A percentile compares a stretch with the other conserved stretches of the same genome.
Conservation (phyloP, 768 basidiomycete genomes). For the Calocera cornea region DNA sequence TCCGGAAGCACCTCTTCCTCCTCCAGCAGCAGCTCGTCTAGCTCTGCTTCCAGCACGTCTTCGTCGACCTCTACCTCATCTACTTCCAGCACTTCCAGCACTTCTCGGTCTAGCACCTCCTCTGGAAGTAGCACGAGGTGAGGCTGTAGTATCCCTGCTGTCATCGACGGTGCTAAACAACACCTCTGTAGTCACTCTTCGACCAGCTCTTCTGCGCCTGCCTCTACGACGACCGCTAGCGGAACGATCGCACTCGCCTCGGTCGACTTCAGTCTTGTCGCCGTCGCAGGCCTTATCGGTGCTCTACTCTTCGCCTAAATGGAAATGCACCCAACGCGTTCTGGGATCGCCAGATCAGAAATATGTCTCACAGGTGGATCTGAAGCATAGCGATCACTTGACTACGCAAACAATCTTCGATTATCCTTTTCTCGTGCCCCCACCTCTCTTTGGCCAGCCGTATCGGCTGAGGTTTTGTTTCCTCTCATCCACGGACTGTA, state of each 20-base stretch:
- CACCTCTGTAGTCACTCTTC: background rate
- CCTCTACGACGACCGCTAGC: background rate
- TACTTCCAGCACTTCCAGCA: slow-evolving; percentile 15
- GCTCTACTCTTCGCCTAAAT: background rate
- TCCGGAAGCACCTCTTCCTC: slow-evolving; percentile 7
- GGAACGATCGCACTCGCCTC: background rate
- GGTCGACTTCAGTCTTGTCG: background rate
- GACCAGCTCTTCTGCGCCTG: background rate
- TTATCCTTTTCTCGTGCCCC: background rate
- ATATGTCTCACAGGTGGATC: too few relatives aligned
- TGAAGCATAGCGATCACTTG: background rate
- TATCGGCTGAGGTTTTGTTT: background rate
- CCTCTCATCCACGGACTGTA: background rate
- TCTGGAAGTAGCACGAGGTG: background rate
- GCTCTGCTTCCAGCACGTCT: slow-evolving; percentile 12
- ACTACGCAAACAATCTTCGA: background rate
- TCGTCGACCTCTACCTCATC: slow-evolving; percentile 14
- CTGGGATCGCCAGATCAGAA: background rate
- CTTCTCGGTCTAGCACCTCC: slow-evolving; percentile 14
- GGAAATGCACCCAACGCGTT: background rate
- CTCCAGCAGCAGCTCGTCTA: slow-evolving; percentile 11
- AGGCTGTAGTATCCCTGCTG: background rate
- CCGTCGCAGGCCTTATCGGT: background rate
- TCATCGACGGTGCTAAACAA: background rate
- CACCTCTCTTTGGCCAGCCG: background rate